phyloP scores from a whole-genome alignment of 352 stramenopile species.

The Globisporangium emineosum region DNA sequence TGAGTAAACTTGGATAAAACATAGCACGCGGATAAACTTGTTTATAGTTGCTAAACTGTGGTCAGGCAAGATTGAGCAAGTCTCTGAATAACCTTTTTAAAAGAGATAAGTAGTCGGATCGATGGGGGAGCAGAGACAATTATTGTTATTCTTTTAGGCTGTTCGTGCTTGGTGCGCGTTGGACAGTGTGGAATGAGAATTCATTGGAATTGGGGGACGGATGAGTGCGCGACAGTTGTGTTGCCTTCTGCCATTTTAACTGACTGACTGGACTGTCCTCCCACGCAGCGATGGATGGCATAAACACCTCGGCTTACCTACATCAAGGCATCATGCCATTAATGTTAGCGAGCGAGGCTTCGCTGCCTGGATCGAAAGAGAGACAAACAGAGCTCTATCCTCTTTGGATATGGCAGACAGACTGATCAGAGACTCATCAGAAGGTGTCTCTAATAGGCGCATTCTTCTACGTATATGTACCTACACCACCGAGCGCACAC shows the following conservation, averaged over 20 bases:
- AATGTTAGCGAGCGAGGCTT: not conserved
- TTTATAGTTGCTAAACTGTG: not conserved
- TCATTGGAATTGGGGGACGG: not conserved
- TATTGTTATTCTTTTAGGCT: not conserved
- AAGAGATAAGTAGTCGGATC: not conserved
- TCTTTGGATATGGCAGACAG: not conserved
- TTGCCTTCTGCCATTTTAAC: not conserved
- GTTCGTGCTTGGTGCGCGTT: not conserved
- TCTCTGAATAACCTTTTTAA: not conserved
- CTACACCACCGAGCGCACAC: not conserved
- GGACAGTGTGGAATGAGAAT: not conserved
- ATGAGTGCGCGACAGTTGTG: not conserved
- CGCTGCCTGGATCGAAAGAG: not conserved
- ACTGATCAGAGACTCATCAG: not conserved
- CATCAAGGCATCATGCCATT: not conserved
- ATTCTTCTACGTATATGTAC: too few species aligned
- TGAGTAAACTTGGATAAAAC: not conserved
- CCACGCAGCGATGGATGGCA: not conserved
- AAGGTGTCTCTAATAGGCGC: not conserved
- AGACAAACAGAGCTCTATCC: too few species aligned
- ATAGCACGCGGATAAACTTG: not conserved
- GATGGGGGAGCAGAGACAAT: not conserved
- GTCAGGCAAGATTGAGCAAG: not conserved
- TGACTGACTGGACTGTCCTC: not conserved
- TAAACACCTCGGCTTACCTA: not conserved